phyloP scores from a whole-genome alignment of 441 rosid genomes.

The Arabidopsis hybrid region DNA sequence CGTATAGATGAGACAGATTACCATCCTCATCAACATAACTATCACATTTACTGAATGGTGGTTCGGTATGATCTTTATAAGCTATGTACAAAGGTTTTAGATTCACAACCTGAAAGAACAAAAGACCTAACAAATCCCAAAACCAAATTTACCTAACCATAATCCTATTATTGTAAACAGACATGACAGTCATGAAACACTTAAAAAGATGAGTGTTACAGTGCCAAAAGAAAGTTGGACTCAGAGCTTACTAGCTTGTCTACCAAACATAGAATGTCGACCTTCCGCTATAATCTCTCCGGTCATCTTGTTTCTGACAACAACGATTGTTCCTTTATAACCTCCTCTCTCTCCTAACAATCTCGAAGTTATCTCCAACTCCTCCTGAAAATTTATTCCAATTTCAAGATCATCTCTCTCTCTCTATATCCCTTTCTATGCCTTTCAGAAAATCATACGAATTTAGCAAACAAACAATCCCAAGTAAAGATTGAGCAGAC shows the following conservation, averaged over 20 bases:
- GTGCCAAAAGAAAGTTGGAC: background rate
- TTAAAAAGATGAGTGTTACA: background rate
- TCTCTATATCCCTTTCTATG: background rate
- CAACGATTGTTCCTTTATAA: constrained; percentile 69
- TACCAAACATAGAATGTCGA: constrained; percentile 83
- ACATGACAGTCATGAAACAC: constrained; percentile 8
- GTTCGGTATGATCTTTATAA: background rate
- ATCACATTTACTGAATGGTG: background rate
- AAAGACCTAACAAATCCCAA: background rate
- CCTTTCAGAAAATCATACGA: constrained; percentile 1
- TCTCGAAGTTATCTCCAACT: constrained; percentile 74
- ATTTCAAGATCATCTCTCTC: background rate
- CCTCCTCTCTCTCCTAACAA: constrained; percentile 71
- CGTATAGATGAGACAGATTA: background rate
- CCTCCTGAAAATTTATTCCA: constrained; percentile 60
- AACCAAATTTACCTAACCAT: background rate
- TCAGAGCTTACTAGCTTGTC: constrained; percentile 69
- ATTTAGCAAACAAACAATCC: background rate
- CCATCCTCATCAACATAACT: background rate
- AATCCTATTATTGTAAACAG: background rate
- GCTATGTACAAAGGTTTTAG: constrained; percentile 12
- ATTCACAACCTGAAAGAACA: constrained; percentile 5
- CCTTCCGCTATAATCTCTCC: constrained; percentile 92
- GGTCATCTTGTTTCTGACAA: constrained; percentile 66
- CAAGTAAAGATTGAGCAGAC: constrained; percentile 8